These are phyloP conservation scores for Ogataea haglerorum DNA, from an alignment of 805 yeast genomes.

Conservation along the genomic window DNA sequence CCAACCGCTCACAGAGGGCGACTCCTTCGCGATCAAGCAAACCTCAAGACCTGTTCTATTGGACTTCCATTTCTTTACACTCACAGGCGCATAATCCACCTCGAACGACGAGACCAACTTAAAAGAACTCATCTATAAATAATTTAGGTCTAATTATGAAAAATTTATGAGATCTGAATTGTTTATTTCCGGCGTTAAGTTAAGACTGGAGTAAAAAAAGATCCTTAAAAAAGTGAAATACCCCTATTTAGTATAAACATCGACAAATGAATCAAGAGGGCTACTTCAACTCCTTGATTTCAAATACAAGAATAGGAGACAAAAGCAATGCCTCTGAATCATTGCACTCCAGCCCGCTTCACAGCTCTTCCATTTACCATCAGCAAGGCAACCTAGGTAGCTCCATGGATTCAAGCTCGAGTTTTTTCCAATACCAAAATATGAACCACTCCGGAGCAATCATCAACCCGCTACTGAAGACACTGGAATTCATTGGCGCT, in stretches of 20 bases:
- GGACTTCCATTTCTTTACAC: slow-evolving; percentile 74
- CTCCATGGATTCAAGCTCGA: slow-evolving; percentile 16
- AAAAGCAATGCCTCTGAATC: slow-evolving; percentile 15
- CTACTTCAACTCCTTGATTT: slow-evolving; percentile 17
- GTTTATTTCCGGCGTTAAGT: neutral
- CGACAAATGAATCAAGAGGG: slow-evolving; percentile 12
- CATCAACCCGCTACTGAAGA: slow-evolving; percentile 24
- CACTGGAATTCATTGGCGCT: slow-evolving; percentile 26
- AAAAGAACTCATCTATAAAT: slow-evolving; percentile 31
- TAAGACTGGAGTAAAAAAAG: neutral
- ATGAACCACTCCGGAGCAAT: slow-evolving; percentile 17
- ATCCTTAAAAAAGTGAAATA: slow-evolving; percentile 1
- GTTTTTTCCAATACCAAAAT: slow-evolving; percentile 22
- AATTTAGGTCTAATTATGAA: slow-evolving; percentile 2
- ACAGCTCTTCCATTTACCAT: slow-evolving; percentile 20
- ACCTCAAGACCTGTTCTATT: slow-evolving; percentile 77
- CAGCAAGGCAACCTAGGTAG: slow-evolving; percentile 16
- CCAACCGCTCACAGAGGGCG: slow-evolving; percentile 90
- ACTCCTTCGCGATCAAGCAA: slow-evolving; percentile 69
- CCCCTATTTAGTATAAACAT: neutral
- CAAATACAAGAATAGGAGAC: slow-evolving; percentile 14
- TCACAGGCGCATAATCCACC: slow-evolving; percentile 73
- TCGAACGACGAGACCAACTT: slow-evolving; percentile 49
- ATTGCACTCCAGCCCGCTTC: slow-evolving; percentile 22
- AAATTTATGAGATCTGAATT: neutral